Percentiles rank a stretch among this genome's conserved stretches.
phyloP scores from a whole-genome alignment of 1,284 basidiomycete species.

The Puccinia sorghi region DNA sequence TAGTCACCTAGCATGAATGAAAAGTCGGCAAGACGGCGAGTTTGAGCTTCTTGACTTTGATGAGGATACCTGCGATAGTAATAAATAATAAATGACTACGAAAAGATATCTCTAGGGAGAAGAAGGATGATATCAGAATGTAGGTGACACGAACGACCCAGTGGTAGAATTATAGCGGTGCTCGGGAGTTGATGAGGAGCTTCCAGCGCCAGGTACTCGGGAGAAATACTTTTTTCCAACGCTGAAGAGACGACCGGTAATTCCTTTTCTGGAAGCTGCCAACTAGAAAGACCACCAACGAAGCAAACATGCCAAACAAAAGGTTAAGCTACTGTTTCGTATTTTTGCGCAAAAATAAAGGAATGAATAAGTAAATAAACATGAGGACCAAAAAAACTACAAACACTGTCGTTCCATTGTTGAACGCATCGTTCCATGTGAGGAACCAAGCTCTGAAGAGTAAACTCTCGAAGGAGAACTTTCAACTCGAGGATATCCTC shows the following conservation, averaged over 20 bases:
- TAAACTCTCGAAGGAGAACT: slow-evolving; percentile 82
- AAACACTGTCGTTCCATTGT: slow-evolving; percentile 84
- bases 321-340: not conserved
- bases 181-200: slow-evolving; percentile 53
- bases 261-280: slow-evolving; percentile 76
- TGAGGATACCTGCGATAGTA: slow-evolving; percentile 60
- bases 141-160: slow-evolving; percentile 54
- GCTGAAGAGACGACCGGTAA: slow-evolving; percentile 86
- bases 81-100: slow-evolving; percentile 3
- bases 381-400: not conserved
- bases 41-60: slow-evolving; percentile 60
- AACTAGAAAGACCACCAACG: slow-evolving; percentile 62
- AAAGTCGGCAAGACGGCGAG: slow-evolving; percentile 83
- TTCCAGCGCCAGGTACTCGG: slow-evolving; percentile 56
- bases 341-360: not conserved
- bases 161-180: slow-evolving; percentile 53
- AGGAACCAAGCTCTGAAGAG: slow-evolving; percentile 84
- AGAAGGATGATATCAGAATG: not conserved
- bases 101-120: slow-evolving; percentile 17
- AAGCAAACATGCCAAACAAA: not conserved
- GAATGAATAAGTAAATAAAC: not conserved
- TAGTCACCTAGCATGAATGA: slow-evolving; percentile 88
- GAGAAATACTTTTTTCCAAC: slow-evolving; percentile 63
- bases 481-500: slow-evolving; percentile 77
- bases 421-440: slow-evolving; percentile 94